Percentiles rank a stretch among this genome's conserved stretches.
These are phyloP conservation scores for Hyphodiscus sp. DNA, from an alignment of 2,329 filamentous ascomycete genomes.

Conservation along the genomic window DNA sequence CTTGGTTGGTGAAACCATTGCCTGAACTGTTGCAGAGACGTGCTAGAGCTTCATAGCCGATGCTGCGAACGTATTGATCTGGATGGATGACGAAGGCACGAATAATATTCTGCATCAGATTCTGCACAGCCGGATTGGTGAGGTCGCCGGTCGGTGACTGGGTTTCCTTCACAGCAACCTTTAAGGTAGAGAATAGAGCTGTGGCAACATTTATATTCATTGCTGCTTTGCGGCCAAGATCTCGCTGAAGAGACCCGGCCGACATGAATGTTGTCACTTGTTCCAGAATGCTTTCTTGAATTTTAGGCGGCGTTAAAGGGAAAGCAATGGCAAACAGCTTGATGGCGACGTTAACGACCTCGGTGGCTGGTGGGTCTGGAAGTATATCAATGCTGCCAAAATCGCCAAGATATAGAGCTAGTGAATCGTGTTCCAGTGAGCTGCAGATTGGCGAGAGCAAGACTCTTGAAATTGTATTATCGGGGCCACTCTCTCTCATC, in stretches of 20 bases:
- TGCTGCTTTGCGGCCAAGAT: slow-evolving; percentile 81
- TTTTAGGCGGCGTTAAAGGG: slow-evolving; percentile 79
- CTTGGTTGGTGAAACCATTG: slow-evolving; percentile 78
- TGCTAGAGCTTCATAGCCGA: slow-evolving; percentile 81
- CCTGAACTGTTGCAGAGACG: slow-evolving; percentile 72
- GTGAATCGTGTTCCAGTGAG: slow-evolving; percentile 83
- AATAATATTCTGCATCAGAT: slow-evolving; percentile 70
- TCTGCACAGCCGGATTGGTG: slow-evolving; percentile 70
- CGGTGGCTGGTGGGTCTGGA: slow-evolving; percentile 79
- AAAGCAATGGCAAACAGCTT: slow-evolving; percentile 88
- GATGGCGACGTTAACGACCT: slow-evolving; percentile 91
- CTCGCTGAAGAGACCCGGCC: slow-evolving; percentile 70
- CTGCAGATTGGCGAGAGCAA: slow-evolving; percentile 69
- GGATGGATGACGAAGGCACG: slow-evolving; percentile 70
- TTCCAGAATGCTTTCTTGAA: slow-evolving; percentile 93
- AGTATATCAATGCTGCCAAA: slow-evolving; percentile 36
- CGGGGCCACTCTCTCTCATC: slow-evolving; percentile 50
- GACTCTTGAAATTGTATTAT: slow-evolving; percentile 56
- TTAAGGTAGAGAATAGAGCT: slow-evolving; percentile 72
- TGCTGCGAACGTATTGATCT: slow-evolving; percentile 77
- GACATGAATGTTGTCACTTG: slow-evolving; percentile 88
- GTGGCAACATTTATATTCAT: slow-evolving; percentile 86
- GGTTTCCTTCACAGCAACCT: slow-evolving; percentile 79
- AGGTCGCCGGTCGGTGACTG: slow-evolving; percentile 66
- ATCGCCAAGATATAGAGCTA: slow-evolving; percentile 63